Evolutionary conservation across 805 yeast genomes (phyloP).

Genomic region (Candida rishiriensis): DNA sequence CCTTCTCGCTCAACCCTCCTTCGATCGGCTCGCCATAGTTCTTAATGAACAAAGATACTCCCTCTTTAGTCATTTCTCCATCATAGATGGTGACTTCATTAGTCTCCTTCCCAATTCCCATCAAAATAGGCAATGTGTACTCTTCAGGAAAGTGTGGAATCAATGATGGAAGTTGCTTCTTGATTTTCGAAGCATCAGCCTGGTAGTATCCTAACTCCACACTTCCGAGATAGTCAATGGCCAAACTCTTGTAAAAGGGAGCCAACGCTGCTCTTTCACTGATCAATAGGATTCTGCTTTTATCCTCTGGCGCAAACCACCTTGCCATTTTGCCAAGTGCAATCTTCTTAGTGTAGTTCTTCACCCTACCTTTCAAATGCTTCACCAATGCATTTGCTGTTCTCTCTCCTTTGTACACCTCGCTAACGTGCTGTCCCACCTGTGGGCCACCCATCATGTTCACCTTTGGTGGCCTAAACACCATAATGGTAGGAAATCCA

Average conservation of each 20-base stretch:
- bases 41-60: constrained; percentile 29
- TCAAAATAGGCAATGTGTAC: constrained; percentile 19
- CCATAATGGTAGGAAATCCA: constrained; percentile 82
- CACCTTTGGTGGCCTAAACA: constrained; percentile 77
- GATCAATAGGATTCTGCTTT: constrained; percentile 45
- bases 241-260: constrained; percentile 58
- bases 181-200: constrained; percentile 25
- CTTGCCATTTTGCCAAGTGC: constrained; percentile 29
- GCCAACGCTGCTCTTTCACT: constrained; percentile 46
- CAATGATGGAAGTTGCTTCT: constrained; percentile 12
- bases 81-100: constrained; percentile 18
- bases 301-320: constrained; percentile 19
- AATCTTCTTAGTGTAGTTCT: constrained; percentile 59
- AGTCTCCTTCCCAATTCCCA: constrained; percentile 21
- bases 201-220: constrained; percentile 45
- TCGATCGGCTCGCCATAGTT: constrained; percentile 30
- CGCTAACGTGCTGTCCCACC: constrained; percentile 44
- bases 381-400: constrained; percentile 49
- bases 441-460: constrained; percentile 11
- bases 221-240: constrained; percentile 59
- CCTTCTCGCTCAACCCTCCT: constrained; percentile 30
- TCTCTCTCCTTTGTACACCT: constrained; percentile 60
- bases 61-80: constrained; percentile 30
- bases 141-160: constrained; percentile 15
- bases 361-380: constrained; percentile 52